A percentile compares a stretch with the other conserved stretches of the same genome.
These are phyloP conservation scores for Hsuehochloa calcarea DNA, from an alignment of 176 grass and related monocot genomes.

Conservation along the genomic window DNA sequence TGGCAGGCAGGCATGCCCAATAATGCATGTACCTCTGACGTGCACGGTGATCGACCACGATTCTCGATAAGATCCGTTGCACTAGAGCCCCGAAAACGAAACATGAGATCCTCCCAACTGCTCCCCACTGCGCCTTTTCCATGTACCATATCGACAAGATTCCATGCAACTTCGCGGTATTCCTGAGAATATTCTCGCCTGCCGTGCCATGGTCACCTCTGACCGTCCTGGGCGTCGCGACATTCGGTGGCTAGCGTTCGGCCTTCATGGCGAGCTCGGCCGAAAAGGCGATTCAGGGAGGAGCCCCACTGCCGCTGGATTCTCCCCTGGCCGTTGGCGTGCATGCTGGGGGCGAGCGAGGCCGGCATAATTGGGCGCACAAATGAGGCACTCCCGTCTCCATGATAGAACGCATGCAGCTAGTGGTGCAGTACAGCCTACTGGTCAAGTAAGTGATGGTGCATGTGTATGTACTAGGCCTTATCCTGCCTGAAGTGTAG, in stretches of 20 bases:
- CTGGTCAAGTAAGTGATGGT: background rate
- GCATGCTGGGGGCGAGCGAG: background rate
- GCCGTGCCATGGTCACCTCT: background rate
- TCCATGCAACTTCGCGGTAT: slow-evolving; percentile 16
- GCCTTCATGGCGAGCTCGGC: background rate
- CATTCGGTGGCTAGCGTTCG: background rate
- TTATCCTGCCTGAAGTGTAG: no score
- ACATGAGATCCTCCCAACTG: slow-evolving; percentile 13
- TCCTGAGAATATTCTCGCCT: slow-evolving; percentile 27
- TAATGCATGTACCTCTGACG: slow-evolving; percentile 35
- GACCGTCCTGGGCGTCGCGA: background rate
- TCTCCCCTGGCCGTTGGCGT: background rate
- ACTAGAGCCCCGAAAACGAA: background rate
- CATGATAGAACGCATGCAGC: background rate
- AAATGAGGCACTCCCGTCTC: background rate
- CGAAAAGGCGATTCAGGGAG: background rate
- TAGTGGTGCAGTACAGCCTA: background rate
- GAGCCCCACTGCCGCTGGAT: background rate
- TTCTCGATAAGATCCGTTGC: slow-evolving; percentile 37
- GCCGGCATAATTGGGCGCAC: slow-evolving; percentile 33
- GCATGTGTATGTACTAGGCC: background rate
- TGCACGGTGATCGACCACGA: slow-evolving; percentile 11
- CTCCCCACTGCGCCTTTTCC: background rate
- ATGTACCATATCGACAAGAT: slow-evolving; percentile 1
- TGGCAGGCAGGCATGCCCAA: background rate